Conservation (phyloP, 192 early-diverging fungal species). For the Backusella morwellensis region DNA sequence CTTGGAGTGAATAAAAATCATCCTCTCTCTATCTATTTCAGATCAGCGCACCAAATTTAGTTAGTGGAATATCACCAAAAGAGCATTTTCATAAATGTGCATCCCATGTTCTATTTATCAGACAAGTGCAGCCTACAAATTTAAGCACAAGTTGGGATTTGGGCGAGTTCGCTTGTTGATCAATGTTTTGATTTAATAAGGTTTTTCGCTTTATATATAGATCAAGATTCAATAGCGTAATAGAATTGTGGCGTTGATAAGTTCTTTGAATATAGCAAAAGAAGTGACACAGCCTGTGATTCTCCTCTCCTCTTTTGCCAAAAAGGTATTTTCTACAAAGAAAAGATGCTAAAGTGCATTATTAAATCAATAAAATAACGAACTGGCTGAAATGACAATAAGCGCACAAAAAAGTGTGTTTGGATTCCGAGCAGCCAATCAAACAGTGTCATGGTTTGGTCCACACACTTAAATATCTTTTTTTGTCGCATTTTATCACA, state of each 20-base stretch:
- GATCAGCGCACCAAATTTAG: background rate
- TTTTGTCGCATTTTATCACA: background rate
- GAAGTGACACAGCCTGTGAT: background rate
- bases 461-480: background rate
- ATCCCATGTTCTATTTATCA: no score
- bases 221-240: no score
- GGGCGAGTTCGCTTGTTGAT: no score
- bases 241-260: background rate
- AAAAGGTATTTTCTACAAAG: no score
- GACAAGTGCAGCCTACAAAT: no score
- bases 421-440: background rate
- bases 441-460: background rate
- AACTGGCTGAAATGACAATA: background rate
- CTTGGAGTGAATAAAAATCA: no score
- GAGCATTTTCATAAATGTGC: background rate
- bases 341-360: no score
- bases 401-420: background rate
- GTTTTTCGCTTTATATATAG: no score
- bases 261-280: background rate
- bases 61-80: background rate
- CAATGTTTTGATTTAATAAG: no score
- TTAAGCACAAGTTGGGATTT: no score
- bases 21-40: background rate
- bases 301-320: background rate
- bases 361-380: no score